Percentiles rank a stretch among this genome's conserved stretches.
Evolutionary conservation across 768 basidiomycete species (phyloP).

Genomic region (Hemileccinum rubropunctum): DNA sequence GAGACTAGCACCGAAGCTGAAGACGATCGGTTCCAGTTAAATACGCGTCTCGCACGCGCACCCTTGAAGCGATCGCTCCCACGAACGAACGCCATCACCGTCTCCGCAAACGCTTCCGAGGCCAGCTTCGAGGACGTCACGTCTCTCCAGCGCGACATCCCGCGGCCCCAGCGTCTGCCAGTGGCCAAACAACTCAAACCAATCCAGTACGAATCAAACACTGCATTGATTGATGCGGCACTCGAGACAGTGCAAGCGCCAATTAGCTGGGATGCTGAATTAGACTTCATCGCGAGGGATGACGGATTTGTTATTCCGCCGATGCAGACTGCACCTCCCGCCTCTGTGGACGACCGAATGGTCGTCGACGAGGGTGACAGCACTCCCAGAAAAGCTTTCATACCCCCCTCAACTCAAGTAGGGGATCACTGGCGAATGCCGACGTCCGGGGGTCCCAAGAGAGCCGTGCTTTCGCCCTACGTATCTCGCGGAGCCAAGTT

Average conservation of each 20-base stretch:
- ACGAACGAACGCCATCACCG: not conserved
- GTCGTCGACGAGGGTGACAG: not conserved
- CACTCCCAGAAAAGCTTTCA: not conserved
- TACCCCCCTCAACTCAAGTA: too few relatives aligned
- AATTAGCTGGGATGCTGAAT: conserved; percentile 15
- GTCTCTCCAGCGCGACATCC: not conserved
- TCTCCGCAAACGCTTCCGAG: conserved; percentile 4
- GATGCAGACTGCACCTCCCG: not conserved
- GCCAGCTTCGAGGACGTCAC: conserved; percentile 10
- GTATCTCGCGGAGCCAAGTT: conserved; percentile 20
- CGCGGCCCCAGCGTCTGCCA: conserved; percentile 9
- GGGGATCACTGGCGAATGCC: not conserved
- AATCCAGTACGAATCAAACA: conserved; percentile 20
- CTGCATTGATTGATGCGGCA: conserved; percentile 17
- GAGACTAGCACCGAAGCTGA: conserved; percentile 23
- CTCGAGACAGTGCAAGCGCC: conserved; percentile 24
- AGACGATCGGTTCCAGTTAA: conserved; percentile 12
- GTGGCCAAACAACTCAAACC: conserved; percentile 17
- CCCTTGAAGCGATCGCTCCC: conserved; percentile 3
- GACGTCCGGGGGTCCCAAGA: not conserved
- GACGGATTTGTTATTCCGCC: not conserved
- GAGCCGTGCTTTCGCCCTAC: conserved; percentile 9
- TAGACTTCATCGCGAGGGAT: conserved; percentile 6
- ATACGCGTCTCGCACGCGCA: conserved; percentile 11
- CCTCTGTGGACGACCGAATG: not conserved